A percentile compares a stretch with the other conserved stretches of the same genome.
These are phyloP conservation scores for Ulota crispa DNA, from an alignment of 225 moss, liverwort and hornwort species.

Conservation along the genomic window DNA sequence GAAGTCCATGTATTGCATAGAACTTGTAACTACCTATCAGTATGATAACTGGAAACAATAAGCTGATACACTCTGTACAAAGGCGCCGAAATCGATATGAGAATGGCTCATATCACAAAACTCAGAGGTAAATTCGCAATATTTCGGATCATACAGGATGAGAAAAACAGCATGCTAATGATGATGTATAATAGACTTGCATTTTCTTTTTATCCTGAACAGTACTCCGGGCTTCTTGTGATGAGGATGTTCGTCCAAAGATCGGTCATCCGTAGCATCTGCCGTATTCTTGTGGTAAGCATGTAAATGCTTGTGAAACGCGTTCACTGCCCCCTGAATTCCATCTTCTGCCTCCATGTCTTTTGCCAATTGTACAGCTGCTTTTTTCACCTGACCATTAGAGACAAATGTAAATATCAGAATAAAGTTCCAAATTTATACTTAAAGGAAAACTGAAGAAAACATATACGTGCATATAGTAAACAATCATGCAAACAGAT, in stretches of 20 bases:
- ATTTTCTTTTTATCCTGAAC: conserved; percentile 36
- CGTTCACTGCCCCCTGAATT: conserved; percentile 76
- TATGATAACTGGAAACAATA: conserved; percentile 6
- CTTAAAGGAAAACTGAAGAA: background rate
- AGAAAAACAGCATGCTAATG: conserved; percentile 7
- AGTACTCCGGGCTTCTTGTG: conserved; percentile 13
- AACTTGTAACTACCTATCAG: conserved; percentile 7
- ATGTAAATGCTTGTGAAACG: conserved; percentile 72
- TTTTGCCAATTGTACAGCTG: conserved; percentile 62
- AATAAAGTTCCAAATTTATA: background rate
- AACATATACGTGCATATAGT: background rate
- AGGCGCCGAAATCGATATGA: conserved; percentile 1
- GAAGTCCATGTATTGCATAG: background rate
- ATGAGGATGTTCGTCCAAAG: conserved; percentile 3
- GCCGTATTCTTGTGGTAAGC: background rate
- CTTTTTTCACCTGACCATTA: conserved; percentile 58
- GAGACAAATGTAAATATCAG: background rate
- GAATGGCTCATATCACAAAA: conserved; percentile 30
- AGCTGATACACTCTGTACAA: conserved; percentile 25
- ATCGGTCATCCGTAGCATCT: background rate
- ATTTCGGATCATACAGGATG: background rate
- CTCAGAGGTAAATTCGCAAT: conserved; percentile 1
- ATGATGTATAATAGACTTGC: conserved; percentile 32
- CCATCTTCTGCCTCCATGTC: conserved; percentile 80
- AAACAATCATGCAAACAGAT: background rate